Conservation (phyloP, 371 early-diverging fungal species). For the Mortierella sp. region DNA sequence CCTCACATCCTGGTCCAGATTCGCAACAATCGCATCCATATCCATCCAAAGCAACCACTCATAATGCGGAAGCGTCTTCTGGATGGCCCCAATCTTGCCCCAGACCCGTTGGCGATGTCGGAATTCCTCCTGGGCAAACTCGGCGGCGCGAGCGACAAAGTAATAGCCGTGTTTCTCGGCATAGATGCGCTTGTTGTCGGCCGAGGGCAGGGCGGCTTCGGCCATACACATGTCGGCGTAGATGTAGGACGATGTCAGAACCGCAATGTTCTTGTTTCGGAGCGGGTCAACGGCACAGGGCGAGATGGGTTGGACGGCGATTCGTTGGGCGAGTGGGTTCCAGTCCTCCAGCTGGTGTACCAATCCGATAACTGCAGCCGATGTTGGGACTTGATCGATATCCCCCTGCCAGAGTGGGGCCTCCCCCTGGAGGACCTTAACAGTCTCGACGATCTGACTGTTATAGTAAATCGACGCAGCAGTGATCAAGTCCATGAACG, state of each 20-base stretch:
- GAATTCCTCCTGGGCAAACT: conserved; percentile 72
- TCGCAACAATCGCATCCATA: conserved; percentile 75
- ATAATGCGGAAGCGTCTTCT: conserved; percentile 73
- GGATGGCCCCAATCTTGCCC: conserved; percentile 75
- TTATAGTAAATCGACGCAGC: conserved; percentile 58
- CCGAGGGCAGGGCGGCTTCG: conserved; percentile 66
- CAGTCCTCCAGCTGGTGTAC: conserved; percentile 56
- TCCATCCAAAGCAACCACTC: conserved; percentile 81
- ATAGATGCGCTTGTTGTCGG: conserved; percentile 71
- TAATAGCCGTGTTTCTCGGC: conserved; percentile 70
- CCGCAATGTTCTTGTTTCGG: conserved; percentile 58
- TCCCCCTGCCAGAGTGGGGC: conserved; percentile 37
- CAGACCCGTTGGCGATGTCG: conserved; percentile 67
- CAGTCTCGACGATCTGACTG: conserved; percentile 25
- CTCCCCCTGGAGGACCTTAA: conserved; percentile 31
- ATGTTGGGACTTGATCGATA: conserved; percentile 37
- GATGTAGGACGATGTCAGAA: conserved; percentile 72
- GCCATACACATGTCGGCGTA: conserved; percentile 74
- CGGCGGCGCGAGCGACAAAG: conserved; percentile 70
- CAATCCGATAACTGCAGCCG: conserved; percentile 54
- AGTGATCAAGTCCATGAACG: conserved; percentile 44
- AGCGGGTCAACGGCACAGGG: conserved; percentile 29
- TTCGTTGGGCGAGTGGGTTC: conserved; percentile 34
- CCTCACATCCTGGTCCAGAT: conserved; percentile 61
- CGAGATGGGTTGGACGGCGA: conserved; percentile 29